Conservation (phyloP, 2,329 filamentous ascomycete genomes). For the Amylocarpus encephaloides region DNA sequence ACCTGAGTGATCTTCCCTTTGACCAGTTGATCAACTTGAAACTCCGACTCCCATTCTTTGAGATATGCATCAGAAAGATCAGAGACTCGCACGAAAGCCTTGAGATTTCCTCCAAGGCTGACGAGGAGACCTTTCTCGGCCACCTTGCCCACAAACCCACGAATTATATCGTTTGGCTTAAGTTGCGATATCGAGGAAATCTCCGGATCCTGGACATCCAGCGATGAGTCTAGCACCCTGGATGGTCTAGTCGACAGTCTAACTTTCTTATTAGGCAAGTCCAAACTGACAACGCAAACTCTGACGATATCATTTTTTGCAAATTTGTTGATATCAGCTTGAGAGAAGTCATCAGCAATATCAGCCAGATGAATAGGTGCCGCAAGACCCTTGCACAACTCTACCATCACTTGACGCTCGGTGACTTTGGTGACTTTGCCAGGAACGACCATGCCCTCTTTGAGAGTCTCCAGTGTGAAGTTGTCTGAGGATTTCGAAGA, state of each 20-base stretch:
- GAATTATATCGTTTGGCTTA: constrained; percentile 69
- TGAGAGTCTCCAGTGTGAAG: constrained; percentile 64
- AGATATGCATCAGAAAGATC: constrained; percentile 87
- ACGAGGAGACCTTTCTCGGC: constrained; percentile 87
- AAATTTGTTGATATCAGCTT: constrained; percentile 68
- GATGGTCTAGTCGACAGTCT: constrained; percentile 79
- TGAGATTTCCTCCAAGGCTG: constrained; percentile 71
- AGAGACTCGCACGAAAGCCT: constrained; percentile 75
- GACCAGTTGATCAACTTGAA: constrained; percentile 83
- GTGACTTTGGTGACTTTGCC: constrained; percentile 80
- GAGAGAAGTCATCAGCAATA: constrained; percentile 76
- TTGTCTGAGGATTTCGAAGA: constrained; percentile 49
- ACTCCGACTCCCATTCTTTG: constrained; percentile 91
- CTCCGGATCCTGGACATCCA: constrained; percentile 75
- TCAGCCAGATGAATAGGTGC: constrained; percentile 79
- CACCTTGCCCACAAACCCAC: constrained; percentile 89
- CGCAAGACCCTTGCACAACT: constrained; percentile 73
- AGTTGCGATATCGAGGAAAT: constrained; percentile 66
- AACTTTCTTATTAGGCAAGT: constrained; percentile 77
- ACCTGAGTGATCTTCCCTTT: constrained; percentile 75
- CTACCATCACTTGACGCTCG: constrained; percentile 77
- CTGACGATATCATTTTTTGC: constrained; percentile 82
- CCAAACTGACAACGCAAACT: constrained; percentile 76
- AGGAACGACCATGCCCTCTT: constrained; percentile 73
- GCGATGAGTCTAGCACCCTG: constrained; percentile 77